These are phyloP conservation scores for Mortierella sp. DNA, from an alignment of 371 early-diverging fungal species.

Conservation along the genomic window DNA sequence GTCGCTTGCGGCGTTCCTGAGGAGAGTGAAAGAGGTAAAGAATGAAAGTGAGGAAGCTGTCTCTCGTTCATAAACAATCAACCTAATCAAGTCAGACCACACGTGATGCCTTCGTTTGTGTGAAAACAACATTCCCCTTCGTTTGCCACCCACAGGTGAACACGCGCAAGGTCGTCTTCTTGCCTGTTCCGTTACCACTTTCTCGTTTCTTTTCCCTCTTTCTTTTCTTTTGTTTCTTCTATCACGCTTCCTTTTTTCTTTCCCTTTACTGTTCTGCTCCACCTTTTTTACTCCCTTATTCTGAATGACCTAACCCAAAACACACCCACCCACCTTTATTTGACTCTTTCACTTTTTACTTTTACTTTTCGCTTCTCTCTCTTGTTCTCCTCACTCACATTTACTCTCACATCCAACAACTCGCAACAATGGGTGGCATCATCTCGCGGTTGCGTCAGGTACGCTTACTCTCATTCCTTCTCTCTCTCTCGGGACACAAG, in stretches of 20 bases:
- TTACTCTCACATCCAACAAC: constrained; percentile 9
- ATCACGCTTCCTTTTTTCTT: not conserved
- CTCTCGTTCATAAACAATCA: not conserved
- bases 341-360: not conserved
- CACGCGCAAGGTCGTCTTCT: constrained; percentile 1
- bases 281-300: constrained; percentile 20
- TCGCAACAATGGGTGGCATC: constrained; percentile 50
- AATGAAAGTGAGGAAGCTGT: not conserved
- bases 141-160: not conserved
- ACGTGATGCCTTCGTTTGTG: not conserved
- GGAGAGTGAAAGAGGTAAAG: not conserved
- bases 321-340: not conserved
- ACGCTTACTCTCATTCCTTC: constrained; percentile 1
- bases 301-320: constrained; percentile 24
- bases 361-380: too few species aligned
- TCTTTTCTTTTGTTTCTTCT: not conserved
- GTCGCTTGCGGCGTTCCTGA: not conserved
- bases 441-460: constrained; percentile 58
- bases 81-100: not conserved
- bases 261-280: not conserved
- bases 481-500: not conserved
- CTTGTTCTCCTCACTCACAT: not conserved
- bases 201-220: not conserved
- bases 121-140: too few species aligned
- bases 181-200: too few species aligned